Conservation (phyloP, 495 filamentous ascomycete species). For the Penicillium longicatenatum region DNA sequence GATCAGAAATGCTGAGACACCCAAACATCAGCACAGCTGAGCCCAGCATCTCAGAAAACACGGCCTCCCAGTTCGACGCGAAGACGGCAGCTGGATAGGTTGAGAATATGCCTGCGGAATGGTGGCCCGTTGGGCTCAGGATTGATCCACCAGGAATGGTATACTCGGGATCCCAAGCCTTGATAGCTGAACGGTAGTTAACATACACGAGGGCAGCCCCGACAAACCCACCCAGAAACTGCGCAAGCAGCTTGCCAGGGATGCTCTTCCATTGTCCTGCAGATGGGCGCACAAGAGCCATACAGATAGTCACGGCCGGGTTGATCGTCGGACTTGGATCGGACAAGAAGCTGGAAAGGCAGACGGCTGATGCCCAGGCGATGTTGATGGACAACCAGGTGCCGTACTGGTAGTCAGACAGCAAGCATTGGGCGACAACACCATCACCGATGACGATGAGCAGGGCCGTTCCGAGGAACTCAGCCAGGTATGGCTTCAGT, state of each 20-base stretch:
- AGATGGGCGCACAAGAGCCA: constrained; percentile 34
- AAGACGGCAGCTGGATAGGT: constrained; percentile 34
- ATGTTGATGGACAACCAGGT: constrained; percentile 44
- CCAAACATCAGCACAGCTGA: constrained; percentile 40
- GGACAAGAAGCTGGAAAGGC: constrained; percentile 31
- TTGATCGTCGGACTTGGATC: constrained; percentile 37
- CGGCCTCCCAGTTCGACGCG: constrained; percentile 38
- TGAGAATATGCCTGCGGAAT: constrained; percentile 39
- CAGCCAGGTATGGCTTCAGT: constrained; percentile 37
- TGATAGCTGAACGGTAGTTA: constrained; percentile 39
- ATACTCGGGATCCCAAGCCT: constrained; percentile 39
- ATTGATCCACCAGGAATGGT: constrained; percentile 42
- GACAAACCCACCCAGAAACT: constrained; percentile 38
- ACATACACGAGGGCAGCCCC: constrained; percentile 38
- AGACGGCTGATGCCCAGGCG: constrained; percentile 38
- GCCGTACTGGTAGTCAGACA: constrained; percentile 40
- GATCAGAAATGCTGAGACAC: constrained; percentile 29
- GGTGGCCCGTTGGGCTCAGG: constrained; percentile 35
- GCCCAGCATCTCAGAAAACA: constrained; percentile 34
- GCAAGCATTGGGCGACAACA: constrained; percentile 37
- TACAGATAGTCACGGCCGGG: constrained; percentile 32
- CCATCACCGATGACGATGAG: constrained; percentile 41
- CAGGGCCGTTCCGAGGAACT: constrained; percentile 40
- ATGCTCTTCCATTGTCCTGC: constrained; percentile 33
- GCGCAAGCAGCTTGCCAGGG: constrained; percentile 32